These are phyloP conservation scores for Trametes cinnabarina DNA, from an alignment of 768 basidiomycete genomes.

Conservation along the genomic window DNA sequence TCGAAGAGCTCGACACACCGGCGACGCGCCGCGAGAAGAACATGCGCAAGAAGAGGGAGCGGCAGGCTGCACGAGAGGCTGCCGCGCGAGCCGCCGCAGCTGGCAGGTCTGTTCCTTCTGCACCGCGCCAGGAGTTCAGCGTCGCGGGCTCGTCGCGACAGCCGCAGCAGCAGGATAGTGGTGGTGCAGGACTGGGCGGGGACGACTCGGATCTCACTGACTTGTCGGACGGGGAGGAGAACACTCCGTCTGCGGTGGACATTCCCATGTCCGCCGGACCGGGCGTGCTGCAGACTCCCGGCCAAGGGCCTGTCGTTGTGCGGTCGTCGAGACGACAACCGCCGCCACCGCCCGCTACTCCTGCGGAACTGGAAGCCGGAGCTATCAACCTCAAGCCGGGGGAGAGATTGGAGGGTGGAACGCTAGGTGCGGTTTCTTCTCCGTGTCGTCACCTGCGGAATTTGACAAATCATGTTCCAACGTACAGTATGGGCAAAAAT, in stretches of 20 bases:
- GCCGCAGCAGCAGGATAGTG: too few species aligned
- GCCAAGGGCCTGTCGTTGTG: neutral
- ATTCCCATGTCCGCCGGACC: neutral
- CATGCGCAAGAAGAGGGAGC: conserved; percentile 42
- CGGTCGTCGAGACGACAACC: conserved; percentile 1
- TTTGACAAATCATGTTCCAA: neutral
- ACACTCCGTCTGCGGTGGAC: neutral
- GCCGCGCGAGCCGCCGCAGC: neutral
- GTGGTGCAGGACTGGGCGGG: neutral
- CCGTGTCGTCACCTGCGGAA: neutral
- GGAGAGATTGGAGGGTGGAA: conserved; percentile 49
- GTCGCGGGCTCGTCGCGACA: neutral
- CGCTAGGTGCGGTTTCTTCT: conserved; percentile 54
- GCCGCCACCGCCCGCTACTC: neutral
- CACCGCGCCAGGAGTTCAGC: neutral
- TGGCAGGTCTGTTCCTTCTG: neutral
- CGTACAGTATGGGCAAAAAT: conserved; percentile 81
- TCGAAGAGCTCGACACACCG: conserved; percentile 74
- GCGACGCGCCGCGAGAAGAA: conserved; percentile 60
- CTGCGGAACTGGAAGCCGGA: conserved; percentile 28
- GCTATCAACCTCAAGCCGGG: conserved; percentile 35
- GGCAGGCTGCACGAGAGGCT: conserved; percentile 13
- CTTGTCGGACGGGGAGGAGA: conserved; percentile 14
- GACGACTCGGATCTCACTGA: conserved; percentile 18
- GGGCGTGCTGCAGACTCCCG: neutral